A percentile compares a stretch with the other conserved stretches of the same genome.
phyloP scores from a whole-genome alignment of 306 rosid species.

The Glycine tomentella region DNA sequence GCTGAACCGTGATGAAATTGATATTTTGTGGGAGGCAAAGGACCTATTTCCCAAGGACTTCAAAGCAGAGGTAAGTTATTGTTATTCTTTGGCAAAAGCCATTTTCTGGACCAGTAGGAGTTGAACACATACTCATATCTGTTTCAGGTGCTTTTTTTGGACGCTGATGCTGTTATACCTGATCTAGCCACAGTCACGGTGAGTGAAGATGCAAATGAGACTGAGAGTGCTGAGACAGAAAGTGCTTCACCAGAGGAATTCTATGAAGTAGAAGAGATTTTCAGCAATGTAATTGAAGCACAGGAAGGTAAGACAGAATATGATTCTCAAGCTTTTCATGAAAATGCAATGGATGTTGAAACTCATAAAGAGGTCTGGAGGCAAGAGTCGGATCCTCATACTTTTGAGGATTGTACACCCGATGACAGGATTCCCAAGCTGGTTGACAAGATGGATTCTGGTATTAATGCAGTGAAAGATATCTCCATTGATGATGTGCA shows the following conservation, averaged over 20 bases:
- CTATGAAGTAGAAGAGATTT: slow-evolving; percentile 96
- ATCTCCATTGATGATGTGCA: slow-evolving; percentile 86
- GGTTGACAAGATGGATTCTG: slow-evolving; percentile 58
- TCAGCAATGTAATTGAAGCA: slow-evolving; percentile 78
- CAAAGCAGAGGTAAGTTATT: slow-evolving; percentile 84
- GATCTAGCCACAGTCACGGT: slow-evolving; percentile 65
- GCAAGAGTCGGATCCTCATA: slow-evolving; percentile 74
- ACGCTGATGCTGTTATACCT: slow-evolving; percentile 90
- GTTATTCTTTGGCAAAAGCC: slow-evolving; percentile 46
- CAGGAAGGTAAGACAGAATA: slow-evolving; percentile 69
- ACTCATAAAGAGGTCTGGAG: slow-evolving; percentile 68
- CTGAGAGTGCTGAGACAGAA: slow-evolving; percentile 75
- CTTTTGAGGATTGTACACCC: slow-evolving; percentile 77
- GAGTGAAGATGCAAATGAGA: slow-evolving; percentile 71
- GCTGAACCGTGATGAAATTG: slow-evolving; percentile 86
- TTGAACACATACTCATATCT: slow-evolving; percentile 75
- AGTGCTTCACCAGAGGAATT: slow-evolving; percentile 95
- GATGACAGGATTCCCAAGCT: slow-evolving; percentile 68
- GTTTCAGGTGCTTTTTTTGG: slow-evolving; percentile 94
- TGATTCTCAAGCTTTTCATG: slow-evolving; percentile 56
- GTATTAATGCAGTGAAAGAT: slow-evolving; percentile 77
- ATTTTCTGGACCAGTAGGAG: slow-evolving; percentile 57
- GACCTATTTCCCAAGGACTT: slow-evolving; percentile 89
- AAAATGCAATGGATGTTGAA: slow-evolving; percentile 47
- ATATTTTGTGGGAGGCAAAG: slow-evolving; percentile 87